Conservation (phyloP, 148 eudicot species). For the Silene uniflora region DNA sequence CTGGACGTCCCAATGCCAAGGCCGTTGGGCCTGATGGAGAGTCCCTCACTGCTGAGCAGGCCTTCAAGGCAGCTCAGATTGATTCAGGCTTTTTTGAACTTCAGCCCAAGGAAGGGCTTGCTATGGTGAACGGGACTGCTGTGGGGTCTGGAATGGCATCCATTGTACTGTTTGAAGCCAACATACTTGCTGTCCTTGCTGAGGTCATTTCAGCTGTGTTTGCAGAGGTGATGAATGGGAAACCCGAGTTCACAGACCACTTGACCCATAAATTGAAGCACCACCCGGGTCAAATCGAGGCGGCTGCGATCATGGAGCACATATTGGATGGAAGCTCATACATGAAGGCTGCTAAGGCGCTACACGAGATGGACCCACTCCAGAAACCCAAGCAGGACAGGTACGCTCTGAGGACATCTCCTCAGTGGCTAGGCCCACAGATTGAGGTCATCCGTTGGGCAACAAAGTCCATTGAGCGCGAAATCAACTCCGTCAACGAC, state of each 20-base stretch:
- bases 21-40: slow-evolving; percentile 68
- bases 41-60: slow-evolving; percentile 45
- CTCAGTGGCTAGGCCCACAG: slow-evolving; percentile 91
- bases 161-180: slow-evolving; percentile 65
- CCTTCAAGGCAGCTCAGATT: slow-evolving; percentile 54
- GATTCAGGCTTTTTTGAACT: slow-evolving; percentile 52
- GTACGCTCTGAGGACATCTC: slow-evolving; percentile 75
- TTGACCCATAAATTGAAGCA: slow-evolving; percentile 80
- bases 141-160: slow-evolving; percentile 89
- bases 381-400: slow-evolving; percentile 88
- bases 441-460: slow-evolving; percentile 75
- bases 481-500: slow-evolving; percentile 84
- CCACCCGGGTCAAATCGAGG: slow-evolving; percentile 88
- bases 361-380: slow-evolving; percentile 66
- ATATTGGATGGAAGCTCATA: slow-evolving; percentile 61
- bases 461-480: slow-evolving; percentile 76
- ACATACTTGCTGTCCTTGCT: slow-evolving; percentile 50
- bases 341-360: slow-evolving; percentile 57
- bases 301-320: slow-evolving; percentile 91
- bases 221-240: slow-evolving; percentile 92
- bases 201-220: slow-evolving; percentile 72
- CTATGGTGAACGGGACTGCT: slow-evolving; percentile 81
- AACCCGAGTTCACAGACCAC: slow-evolving; percentile 83
- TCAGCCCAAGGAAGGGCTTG: slow-evolving; percentile 83
- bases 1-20: slow-evolving; percentile 73